phyloP scores from a whole-genome alignment of 2,329 filamentous ascomycete genomes.

The Pochonia chlamydosporia region DNA sequence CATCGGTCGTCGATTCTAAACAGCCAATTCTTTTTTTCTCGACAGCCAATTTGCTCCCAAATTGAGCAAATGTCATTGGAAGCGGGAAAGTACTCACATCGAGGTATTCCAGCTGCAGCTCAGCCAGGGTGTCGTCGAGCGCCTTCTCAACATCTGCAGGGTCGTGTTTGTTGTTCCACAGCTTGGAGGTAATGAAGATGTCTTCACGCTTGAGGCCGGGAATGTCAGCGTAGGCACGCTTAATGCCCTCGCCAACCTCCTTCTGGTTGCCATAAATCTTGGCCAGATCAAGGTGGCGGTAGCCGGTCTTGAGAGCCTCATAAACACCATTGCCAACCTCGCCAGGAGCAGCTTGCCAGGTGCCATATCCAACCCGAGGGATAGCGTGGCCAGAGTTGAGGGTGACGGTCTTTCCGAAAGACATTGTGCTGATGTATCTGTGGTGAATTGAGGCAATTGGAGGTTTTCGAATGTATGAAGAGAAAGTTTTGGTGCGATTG shows the following conservation, averaged over 20 bases:
- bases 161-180: constrained; percentile 55
- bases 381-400: constrained; percentile 62
- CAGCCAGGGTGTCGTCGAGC: constrained; percentile 48
- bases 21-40: neutral
- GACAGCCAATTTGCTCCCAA: too few species aligned
- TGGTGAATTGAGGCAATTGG: neutral
- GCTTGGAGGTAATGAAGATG: constrained; percentile 63
- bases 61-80: too few species aligned
- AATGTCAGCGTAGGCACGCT: constrained; percentile 37
- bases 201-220: constrained; percentile 48
- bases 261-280: constrained; percentile 59
- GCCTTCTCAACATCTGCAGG: constrained; percentile 53
- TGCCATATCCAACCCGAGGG: constrained; percentile 53
- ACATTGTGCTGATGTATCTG: constrained; percentile 38
- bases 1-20: neutral
- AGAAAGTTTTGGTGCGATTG: neutral
- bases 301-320: constrained; percentile 56
- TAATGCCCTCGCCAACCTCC: constrained; percentile 52
- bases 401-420: constrained; percentile 48
- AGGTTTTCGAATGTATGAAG: constrained; percentile 1
- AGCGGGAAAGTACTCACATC: constrained; percentile 39
- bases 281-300: constrained; percentile 54
- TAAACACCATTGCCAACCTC: constrained; percentile 61
- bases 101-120: constrained; percentile 51
- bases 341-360: constrained; percentile 62